Base-by-base conservation (phyloP, 257 asterid species). In the Capsicum pubescens region DNA sequence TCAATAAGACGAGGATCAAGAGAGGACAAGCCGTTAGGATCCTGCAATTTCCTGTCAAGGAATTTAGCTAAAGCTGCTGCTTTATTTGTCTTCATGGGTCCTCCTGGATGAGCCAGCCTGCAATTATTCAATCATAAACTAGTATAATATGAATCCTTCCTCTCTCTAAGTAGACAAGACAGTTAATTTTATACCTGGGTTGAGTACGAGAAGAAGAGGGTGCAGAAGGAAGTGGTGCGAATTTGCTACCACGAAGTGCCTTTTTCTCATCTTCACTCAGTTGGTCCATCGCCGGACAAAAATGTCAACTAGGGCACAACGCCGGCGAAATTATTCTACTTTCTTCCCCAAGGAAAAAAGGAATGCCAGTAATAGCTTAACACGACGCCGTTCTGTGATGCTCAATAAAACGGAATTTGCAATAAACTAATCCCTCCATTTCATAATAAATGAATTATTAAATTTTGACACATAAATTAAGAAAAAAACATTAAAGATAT, bases 11-110 rank as follows among this genome's bases (percentile, higher is more conserved):
- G 90, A 6, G 97, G 97, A 84, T 96, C 93, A 57, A 96, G 86
- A 14, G 98, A 91, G 67, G 97, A 90, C 92, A 95, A 87, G 50
- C 97, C 95, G 88, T 90, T 87, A 2, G 98, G 97, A 15, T 91
- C 95, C 90, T 94, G 97, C 86, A 92, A 93, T 88, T 94, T 96
- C 84, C 99, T 90, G 85, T 93, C 93, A 42, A 96, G 92, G 84
- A 94, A 96, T 86, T 94, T 96, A 8, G 98, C 98, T 91, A 96
- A 90, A 59, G 99, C 99, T 13, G 97, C 99, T 1, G 99, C 98
- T 89, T 96, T 96, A 84, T 96, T 96, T 9, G 99, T 96, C 94
- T 92, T 96, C 89, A 96, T 83, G 19, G 98, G 93, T 21, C 99
- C 99, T 52, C 94, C 99, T 54, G 99, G 99, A 84, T 94, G 99